phyloP scores from a whole-genome alignment of 2,329 filamentous ascomycete species.

The Ceratocystis cacaofunesta region DNA sequence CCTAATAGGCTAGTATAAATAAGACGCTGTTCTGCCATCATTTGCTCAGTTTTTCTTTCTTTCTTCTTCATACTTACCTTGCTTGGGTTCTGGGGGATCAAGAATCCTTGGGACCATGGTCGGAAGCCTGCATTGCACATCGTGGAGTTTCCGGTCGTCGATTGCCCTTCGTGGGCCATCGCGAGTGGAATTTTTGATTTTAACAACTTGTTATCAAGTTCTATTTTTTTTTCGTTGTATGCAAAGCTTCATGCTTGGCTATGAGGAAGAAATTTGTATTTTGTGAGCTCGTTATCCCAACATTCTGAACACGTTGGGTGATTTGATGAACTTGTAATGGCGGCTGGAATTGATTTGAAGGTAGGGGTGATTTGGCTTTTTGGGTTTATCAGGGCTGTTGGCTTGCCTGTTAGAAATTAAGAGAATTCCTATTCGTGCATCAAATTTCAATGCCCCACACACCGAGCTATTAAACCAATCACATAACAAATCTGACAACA shows the following conservation, averaged over 20 bases:
- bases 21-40: background rate
- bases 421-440: too few species aligned
- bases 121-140: slow-evolving; percentile 18
- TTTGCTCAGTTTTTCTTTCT: slow-evolving; percentile 11
- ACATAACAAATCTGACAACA: too few species aligned
- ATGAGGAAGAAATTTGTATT: slow-evolving; percentile 12
- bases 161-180: slow-evolving; percentile 18
- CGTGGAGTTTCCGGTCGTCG: slow-evolving; percentile 18
- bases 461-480: too few species aligned
- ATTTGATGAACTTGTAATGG: background rate
- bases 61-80: slow-evolving; percentile 18
- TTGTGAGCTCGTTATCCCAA: background rate
- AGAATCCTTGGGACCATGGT: slow-evolving; percentile 16
- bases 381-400: too few species aligned
- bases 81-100: slow-evolving; percentile 18
- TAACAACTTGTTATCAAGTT: slow-evolving; percentile 1
- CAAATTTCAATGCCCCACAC: too few species aligned
- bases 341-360: background rate
- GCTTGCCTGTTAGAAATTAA: background rate
- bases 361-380: background rate
- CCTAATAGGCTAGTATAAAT: slow-evolving; percentile 8
- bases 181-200: slow-evolving; percentile 18
- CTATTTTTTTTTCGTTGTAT: slow-evolving; percentile 11
- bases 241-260: slow-evolving; percentile 11
- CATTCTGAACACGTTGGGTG: too few species aligned